phyloP scores from a whole-genome alignment of 495 filamentous ascomycete species.

The Articulospora tetracladia region DNA sequence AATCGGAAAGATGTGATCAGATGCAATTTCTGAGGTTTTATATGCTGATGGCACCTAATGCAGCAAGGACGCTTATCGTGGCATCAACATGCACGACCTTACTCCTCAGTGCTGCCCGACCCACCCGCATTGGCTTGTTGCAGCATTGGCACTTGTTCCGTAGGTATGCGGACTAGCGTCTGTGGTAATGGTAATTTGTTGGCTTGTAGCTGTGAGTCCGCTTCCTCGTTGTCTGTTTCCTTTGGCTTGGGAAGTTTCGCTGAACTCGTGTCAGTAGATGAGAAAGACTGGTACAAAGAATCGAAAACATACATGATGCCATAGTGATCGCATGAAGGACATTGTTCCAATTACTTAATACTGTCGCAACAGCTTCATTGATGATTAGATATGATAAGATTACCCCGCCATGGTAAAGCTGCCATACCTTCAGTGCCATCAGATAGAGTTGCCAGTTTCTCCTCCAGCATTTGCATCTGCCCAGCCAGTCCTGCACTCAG shows the following conservation, averaged over 20 bases:
- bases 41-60: no score
- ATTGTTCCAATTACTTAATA: slow-evolving; percentile 94
- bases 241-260: slow-evolving; percentile 61
- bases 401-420: not conserved
- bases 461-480: slow-evolving; percentile 88
- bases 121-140: slow-evolving; percentile 33
- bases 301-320: slow-evolving; percentile 73
- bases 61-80: no score
- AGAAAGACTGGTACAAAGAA: not conserved
- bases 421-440: slow-evolving; percentile 84
- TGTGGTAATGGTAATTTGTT: slow-evolving; percentile 59
- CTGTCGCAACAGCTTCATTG: slow-evolving; percentile 75
- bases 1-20: no score
- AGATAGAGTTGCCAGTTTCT: slow-evolving; percentile 81
- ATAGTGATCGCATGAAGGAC: slow-evolving; percentile 91
- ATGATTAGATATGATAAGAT: not conserved
- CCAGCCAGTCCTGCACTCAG: slow-evolving; percentile 80
- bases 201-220: slow-evolving; percentile 32
- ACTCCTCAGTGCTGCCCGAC: not conserved
- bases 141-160: slow-evolving; percentile 57
- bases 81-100: slow-evolving; percentile 7
- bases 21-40: no score
- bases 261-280: slow-evolving; percentile 23
- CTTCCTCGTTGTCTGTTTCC: slow-evolving; percentile 36
- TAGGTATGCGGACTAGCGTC: slow-evolving; percentile 77